Base-by-base conservation (phyloP, 495 filamentous ascomycete species). In the Annulohypoxylon maeteangense region DNA sequence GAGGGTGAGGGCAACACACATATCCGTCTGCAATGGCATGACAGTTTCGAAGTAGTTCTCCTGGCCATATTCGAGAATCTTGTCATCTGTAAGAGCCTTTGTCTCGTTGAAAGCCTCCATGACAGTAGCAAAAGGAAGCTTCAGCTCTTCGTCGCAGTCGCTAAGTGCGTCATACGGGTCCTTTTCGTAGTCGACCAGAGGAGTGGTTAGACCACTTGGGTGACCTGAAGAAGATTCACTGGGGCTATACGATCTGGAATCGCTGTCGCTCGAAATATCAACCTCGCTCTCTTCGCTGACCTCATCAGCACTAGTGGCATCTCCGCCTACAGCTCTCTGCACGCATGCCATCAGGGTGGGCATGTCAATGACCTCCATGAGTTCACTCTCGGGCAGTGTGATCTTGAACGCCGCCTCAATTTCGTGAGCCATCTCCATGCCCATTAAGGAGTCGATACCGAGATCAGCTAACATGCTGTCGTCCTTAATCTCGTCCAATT, bases 371-470 rank as follows among this genome's bases (percentile, higher is more conserved):
- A 83, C 73, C 20, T 82, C 78, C 53, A 83, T 76, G 4, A 84
- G 71, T 20, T 83, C 78, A 0, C 71, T 75, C 2, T 68, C 63
- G 3, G 75, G 60, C 2, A 86, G 62, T 0, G 77, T 78, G 54
- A 75, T 77, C 22, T 85, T 78, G 70, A 88, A 85, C 0, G 54
- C 66, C 0, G 44, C 57, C 40, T 89, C 84, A 7, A 89, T 63
- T 58, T 89, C 86, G 0, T 77, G 78, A 1, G 80, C 82, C 63
- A 89, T 65, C 73, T 89, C 87, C 85, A 87, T 86, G 0, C 82
- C 84, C 79, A 87, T 83, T 0, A 89, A 72, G 0, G 86, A 89
- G 67, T 89, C 87, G 12, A 89, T 86, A 0, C 87, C 86, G 16
- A 86, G 58, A 36, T 88, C 84, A n/a, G 79, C 80, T 25, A 88